Conservation (phyloP, 768 basidiomycete species). For the Rhizopogon roseolus region DNA sequence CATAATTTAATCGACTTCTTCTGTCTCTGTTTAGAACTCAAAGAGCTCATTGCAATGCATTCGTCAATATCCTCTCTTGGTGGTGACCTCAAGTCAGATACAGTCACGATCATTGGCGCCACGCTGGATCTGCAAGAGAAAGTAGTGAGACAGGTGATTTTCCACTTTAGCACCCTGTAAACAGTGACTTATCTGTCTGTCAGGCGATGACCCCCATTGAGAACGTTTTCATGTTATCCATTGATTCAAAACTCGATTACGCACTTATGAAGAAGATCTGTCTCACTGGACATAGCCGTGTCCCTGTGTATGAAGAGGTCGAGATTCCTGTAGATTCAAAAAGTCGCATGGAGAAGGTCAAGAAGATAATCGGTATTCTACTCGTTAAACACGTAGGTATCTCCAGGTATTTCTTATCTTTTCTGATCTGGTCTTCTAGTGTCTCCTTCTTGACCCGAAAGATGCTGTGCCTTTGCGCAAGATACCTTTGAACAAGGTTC, state of each 20-base stretch:
- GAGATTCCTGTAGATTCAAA: constrained; percentile 43
- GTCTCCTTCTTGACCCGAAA: constrained; percentile 83
- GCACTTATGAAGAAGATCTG: constrained; percentile 72
- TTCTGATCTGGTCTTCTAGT: constrained; percentile 23
- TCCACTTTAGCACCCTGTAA: background rate
- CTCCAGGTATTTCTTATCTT: background rate
- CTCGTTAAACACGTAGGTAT: constrained; percentile 68
- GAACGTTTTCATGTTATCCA: constrained; percentile 83
- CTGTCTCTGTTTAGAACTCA: constrained; percentile 49
- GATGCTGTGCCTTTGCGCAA: constrained; percentile 81
- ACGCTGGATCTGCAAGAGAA: constrained; percentile 89
- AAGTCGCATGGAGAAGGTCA: constrained; percentile 47
- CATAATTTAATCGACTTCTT: background rate
- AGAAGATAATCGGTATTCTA: constrained; percentile 83
- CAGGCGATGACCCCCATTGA: constrained; percentile 81
- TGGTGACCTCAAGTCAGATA: constrained; percentile 83
- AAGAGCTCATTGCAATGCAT: constrained; percentile 90
- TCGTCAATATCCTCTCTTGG: constrained; percentile 66
- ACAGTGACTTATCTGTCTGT: background rate
- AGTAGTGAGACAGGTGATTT: constrained; percentile 59
- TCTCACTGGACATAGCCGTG: constrained; percentile 76
- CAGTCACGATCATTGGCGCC: constrained; percentile 85
- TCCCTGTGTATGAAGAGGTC: constrained; percentile 79
- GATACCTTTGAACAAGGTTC: constrained; percentile 82
- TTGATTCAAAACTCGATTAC: constrained; percentile 79